Conservation (phyloP, 371 early-diverging fungal genomes). For the Syncephalastrum contaminatum region DNA sequence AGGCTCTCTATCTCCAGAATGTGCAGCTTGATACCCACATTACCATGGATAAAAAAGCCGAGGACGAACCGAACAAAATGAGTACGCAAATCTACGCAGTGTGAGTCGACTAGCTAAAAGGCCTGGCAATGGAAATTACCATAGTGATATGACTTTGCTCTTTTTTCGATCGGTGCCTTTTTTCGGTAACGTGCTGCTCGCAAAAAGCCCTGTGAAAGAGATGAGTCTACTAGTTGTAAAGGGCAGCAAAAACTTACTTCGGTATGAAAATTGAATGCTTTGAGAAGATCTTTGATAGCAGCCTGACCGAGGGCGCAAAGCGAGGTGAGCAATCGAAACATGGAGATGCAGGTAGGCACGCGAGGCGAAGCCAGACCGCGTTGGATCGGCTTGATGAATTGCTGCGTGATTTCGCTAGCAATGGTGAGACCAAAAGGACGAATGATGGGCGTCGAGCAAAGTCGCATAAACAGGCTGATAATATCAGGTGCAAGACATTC, state of each 20-base stretch:
- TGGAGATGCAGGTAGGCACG: conserved; percentile 40
- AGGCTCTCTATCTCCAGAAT: conserved; percentile 70
- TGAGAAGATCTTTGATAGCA: conserved; percentile 36
- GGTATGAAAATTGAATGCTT: conserved; percentile 47
- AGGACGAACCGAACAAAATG: conserved; percentile 74
- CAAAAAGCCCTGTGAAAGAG: conserved; percentile 34
- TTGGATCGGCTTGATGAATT: conserved; percentile 82
- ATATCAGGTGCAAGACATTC: conserved; percentile 46
- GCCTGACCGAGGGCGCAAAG: conserved; percentile 41
- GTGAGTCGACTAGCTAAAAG: neutral
- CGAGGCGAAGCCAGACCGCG: conserved; percentile 77
- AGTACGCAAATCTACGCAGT: conserved; percentile 51
- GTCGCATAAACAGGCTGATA: conserved; percentile 37
- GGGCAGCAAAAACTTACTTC: conserved; percentile 22
- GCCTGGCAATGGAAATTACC: conserved; percentile 14
- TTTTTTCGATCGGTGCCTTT: conserved; percentile 30
- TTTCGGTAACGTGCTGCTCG: conserved; percentile 45
- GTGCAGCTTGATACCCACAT: conserved; percentile 65
- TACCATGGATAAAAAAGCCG: conserved; percentile 74
- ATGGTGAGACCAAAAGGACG: conserved; percentile 41
- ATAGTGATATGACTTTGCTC: conserved; percentile 41
- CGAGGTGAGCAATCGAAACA: conserved; percentile 34
- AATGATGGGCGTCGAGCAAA: conserved; percentile 46
- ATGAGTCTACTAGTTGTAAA: too few species aligned
- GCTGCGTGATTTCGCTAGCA: conserved; percentile 10